Evolutionary conservation across 257 asterid genomes (phyloP).

Genomic region (Handroanthus guayacan): DNA sequence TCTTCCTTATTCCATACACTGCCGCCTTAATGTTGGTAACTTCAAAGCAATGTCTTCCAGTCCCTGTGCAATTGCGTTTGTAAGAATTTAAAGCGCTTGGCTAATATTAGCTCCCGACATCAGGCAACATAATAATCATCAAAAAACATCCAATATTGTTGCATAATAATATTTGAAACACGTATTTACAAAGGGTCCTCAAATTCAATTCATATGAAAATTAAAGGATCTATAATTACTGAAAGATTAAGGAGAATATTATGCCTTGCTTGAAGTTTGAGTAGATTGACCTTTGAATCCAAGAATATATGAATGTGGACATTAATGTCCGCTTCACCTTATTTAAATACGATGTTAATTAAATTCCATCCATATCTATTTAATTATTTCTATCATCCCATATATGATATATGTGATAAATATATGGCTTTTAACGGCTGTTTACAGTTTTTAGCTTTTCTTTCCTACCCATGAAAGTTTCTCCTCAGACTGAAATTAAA

Average conservation of each 20-base stretch:
- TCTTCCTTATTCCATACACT: constrained; percentile 22
- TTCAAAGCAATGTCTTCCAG: constrained; percentile 29
- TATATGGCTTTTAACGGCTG: neutral
- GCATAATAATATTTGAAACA: too few relatives aligned
- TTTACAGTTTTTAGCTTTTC: neutral
- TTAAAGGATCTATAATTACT: neutral
- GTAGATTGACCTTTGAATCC: constrained; percentile 43
- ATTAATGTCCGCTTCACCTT: constrained; percentile 39
- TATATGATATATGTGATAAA: neutral
- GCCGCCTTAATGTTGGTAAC: constrained; percentile 14
- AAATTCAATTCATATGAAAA: neutral
- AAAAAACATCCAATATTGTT: too few relatives aligned
- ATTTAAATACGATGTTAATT: constrained; percentile 14
- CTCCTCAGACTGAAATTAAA: neutral
- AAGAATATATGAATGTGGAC: constrained; percentile 45
- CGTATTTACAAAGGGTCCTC: neutral
- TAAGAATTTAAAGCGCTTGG: neutral
- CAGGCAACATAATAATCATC: neutral
- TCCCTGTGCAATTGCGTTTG: neutral
- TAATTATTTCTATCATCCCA: neutral
- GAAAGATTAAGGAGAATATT: constrained; percentile 24
- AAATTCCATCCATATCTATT: neutral
- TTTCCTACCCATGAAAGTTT: constrained; percentile 4
- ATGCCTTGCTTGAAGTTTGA: constrained; percentile 37
- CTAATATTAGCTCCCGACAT: neutral